Percentiles rank a stretch among this genome's conserved stretches.
These are phyloP conservation scores for Dipsacomyces acuminosporus DNA, from an alignment of 371 early-diverging fungal genomes.

Conservation along the genomic window DNA sequence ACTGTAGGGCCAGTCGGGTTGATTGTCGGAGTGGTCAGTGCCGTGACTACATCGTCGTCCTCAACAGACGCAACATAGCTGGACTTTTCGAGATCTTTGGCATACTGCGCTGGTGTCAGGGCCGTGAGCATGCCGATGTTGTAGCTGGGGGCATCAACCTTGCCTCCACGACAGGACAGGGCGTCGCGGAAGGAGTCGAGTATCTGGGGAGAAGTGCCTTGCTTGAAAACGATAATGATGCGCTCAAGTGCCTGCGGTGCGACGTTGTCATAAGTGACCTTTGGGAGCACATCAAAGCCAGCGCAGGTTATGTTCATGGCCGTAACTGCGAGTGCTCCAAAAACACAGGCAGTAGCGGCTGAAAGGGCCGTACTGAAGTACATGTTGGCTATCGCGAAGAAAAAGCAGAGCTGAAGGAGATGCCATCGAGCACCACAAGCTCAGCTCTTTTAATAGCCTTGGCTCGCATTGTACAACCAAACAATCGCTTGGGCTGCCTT, in stretches of 20 bases:
- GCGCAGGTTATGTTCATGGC: slow-evolving; percentile 31
- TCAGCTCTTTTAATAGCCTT: no score
- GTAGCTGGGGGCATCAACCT: slow-evolving; percentile 18
- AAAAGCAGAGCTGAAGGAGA: no score
- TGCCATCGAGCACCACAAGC: no score
- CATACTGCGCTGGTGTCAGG: slow-evolving; percentile 3
- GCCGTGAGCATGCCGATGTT: slow-evolving; percentile 19
- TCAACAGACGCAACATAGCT: slow-evolving; percentile 8
- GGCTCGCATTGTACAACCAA: no score
- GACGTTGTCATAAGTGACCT: slow-evolving; percentile 25
- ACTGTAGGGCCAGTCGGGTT: no score
- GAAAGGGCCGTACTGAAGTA: not conserved
- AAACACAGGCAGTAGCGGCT: not conserved
- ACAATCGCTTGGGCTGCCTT: no score
- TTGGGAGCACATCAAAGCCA: slow-evolving; percentile 13
- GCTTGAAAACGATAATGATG: slow-evolving; percentile 16
- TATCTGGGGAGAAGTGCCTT: slow-evolving; percentile 7
- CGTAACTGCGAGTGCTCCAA: not conserved
- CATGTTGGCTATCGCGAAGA: not conserved
- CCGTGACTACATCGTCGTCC: slow-evolving; percentile 2
- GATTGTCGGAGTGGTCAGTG: not conserved
- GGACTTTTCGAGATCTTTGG: slow-evolving; percentile 9
- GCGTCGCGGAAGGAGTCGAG: slow-evolving; percentile 36
- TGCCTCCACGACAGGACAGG: slow-evolving; percentile 28
- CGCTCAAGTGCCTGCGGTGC: slow-evolving; percentile 17